Evolutionary conservation across 495 filamentous ascomycete genomes (phyloP).

Genomic region (Astrothelium subdiscretum): DNA sequence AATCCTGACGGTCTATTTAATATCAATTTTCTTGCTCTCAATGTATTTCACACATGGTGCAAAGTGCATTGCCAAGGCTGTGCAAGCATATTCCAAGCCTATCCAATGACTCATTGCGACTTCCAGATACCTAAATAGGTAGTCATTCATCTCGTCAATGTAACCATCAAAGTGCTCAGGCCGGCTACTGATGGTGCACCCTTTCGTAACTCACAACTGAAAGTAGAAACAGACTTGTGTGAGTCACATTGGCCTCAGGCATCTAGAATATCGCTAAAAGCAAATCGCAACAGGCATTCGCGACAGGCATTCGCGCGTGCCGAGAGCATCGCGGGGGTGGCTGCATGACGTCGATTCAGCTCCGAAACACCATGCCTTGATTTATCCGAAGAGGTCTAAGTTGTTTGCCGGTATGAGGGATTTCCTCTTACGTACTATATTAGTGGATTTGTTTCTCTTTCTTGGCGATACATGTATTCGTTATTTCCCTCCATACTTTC

Average conservation of each 20-base stretch:
- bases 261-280: not conserved
- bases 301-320: not conserved
- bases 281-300: not conserved
- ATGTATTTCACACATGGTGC: too few relatives aligned
- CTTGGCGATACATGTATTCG: not conserved
- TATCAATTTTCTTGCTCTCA: too few relatives aligned
- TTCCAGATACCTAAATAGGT: too few relatives aligned
- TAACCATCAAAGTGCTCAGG: too few relatives aligned
- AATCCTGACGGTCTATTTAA: too few relatives aligned
- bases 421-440: not conserved
- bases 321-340: not conserved
- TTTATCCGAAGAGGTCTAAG: not conserved
- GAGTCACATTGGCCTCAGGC: not conserved
- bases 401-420: not conserved
- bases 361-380: constrained; percentile 1
- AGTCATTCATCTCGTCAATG: too few relatives aligned
- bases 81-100: too few relatives aligned
- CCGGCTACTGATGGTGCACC: too few relatives aligned
- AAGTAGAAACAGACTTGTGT: too few relatives aligned
- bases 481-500: not conserved
- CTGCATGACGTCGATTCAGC: constrained; percentile 2
- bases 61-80: too few relatives aligned
- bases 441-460: not conserved
- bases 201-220: too few relatives aligned
- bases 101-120: too few relatives aligned